phyloP scores from a whole-genome alignment of 169 alveolate species.

The Eimeria falciformis region DNA sequence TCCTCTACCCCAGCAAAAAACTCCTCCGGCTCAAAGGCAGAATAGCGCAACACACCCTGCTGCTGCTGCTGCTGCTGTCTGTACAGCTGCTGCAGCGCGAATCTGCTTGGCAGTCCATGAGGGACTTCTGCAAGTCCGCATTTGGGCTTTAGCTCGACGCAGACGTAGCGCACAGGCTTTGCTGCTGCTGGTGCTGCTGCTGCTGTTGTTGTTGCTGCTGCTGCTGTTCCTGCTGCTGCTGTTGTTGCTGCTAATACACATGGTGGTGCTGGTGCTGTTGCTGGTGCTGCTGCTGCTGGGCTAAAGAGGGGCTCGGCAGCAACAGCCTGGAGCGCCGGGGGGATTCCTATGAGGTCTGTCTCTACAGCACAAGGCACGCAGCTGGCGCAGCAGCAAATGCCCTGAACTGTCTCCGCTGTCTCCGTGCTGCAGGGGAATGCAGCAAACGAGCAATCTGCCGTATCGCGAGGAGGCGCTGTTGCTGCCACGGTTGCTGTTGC shows the following conservation, averaged over 20 bases:
- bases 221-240: neutral
- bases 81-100: neutral
- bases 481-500: too few relatives aligned
- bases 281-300: too few relatives aligned
- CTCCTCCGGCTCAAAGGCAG: neutral
- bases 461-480: too few relatives aligned
- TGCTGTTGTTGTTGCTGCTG: neutral
- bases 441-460: too few relatives aligned
- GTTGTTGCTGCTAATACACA: neutral
- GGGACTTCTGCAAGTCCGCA: neutral
- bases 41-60: neutral
- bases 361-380: neutral
- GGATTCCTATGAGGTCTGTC: neutral
- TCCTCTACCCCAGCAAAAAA: neutral
- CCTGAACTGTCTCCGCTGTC: neutral
- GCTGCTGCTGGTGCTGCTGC: neutral
- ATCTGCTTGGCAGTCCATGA: neutral
- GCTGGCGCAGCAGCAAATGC: neutral
- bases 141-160: neutral
- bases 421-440: neutral
- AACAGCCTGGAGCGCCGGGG: neutral
- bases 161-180: neutral
- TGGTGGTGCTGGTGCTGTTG: too few relatives aligned
- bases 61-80: slow-evolving; percentile 1
- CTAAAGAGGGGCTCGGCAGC: neutral